Evolutionary conservation across 108 stramenopile genomes (phyloP), one percentile per base, ranked within the genome.

Genomic region (Conticribra guillardii): DNA sequence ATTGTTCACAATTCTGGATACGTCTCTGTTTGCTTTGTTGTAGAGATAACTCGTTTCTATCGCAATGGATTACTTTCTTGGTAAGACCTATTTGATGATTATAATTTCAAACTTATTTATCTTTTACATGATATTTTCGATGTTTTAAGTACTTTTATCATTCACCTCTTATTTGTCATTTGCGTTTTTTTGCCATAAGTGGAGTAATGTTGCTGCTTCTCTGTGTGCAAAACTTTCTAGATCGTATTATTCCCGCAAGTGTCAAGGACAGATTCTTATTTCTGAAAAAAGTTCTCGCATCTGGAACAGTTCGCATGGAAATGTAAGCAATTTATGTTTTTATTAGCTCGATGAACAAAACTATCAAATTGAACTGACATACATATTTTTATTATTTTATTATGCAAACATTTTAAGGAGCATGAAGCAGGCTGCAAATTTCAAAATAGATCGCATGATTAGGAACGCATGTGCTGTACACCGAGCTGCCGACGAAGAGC

Each of bases 341-440:
- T n/a, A n/a, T n/a, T n/a, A n/a, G n/a, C n/a, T n/a, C n/a, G n/a
- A n/a, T n/a, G n/a, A n/a, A n/a, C n/a, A n/a, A n/a, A n/a, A n/a
- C n/a, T n/a, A n/a, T n/a, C n/a, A 41, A 11, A 9, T 41, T 41
- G 37, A 41, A 9, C 37, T 41, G 8, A 9, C 37, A 41, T 41
- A 9, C 11, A 9, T 41, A 9, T 41, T 11, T 41, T 11, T 11
- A 5, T 5, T 41, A 5, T 41, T 41, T 41, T 41, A 41, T 41
- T 41, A 41, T 41, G 11, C 37, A 9, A 9, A 41, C 37, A 5
- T 11, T 41, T 9, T 41, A 5, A 41, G 61, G 30, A 54, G 56
- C 17, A 54, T 73, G 52, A 80, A 80, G 34, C 61, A 80, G 45
- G 60, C 79, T 32, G 79, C 79, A n/a, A 53, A 45, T 15, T 73